A percentile compares a stretch with the other conserved stretches of the same genome.
phyloP scores from a whole-genome alignment of 306 rosid species.

The Spatholobus suberectus region DNA sequence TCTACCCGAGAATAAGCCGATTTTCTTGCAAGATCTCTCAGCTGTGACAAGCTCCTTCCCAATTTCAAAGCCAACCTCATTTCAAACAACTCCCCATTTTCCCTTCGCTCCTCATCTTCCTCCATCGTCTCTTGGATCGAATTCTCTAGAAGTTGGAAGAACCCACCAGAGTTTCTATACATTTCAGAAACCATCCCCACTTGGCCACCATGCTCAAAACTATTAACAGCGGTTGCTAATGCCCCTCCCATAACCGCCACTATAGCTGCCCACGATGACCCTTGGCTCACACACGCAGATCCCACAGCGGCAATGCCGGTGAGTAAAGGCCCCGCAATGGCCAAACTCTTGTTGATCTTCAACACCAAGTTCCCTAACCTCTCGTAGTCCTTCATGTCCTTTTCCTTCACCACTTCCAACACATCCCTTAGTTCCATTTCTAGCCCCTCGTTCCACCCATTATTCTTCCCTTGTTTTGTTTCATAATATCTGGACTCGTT shows the following conservation, averaged over 20 bases:
- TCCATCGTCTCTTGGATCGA: slow-evolving; percentile 58
- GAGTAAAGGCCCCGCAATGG: slow-evolving; percentile 76
- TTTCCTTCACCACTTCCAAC: slow-evolving; percentile 60
- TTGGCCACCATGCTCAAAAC: slow-evolving; percentile 74
- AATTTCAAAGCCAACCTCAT: slow-evolving; percentile 72
- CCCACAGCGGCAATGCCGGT: slow-evolving; percentile 73
- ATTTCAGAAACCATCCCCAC: slow-evolving; percentile 85
- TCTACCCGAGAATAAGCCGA: slow-evolving; percentile 61
- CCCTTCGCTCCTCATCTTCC: slow-evolving; percentile 69
- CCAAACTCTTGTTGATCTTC: slow-evolving; percentile 68
- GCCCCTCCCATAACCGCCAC: slow-evolving; percentile 68
- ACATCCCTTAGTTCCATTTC: slow-evolving; percentile 66
- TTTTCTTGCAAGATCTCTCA: slow-evolving; percentile 63
- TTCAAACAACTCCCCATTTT: slow-evolving; percentile 71
- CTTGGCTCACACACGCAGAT: slow-evolving; percentile 50
- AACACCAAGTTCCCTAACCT: slow-evolving; percentile 72
- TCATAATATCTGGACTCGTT: neutral
- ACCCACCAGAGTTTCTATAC: slow-evolving; percentile 70
- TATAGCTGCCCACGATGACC: slow-evolving; percentile 44
- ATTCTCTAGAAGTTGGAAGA: slow-evolving; percentile 54
- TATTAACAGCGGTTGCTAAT: slow-evolving; percentile 55
- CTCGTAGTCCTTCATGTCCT: slow-evolving; percentile 75
- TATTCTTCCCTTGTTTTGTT: slow-evolving; percentile 34
- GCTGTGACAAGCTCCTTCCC: slow-evolving; percentile 76
- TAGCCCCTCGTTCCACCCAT: slow-evolving; percentile 75